Evolutionary conservation across 2,329 filamentous ascomycete genomes (phyloP), one percentile per base, ranked within the genome.

Genomic region (Venturia effusa): DNA sequence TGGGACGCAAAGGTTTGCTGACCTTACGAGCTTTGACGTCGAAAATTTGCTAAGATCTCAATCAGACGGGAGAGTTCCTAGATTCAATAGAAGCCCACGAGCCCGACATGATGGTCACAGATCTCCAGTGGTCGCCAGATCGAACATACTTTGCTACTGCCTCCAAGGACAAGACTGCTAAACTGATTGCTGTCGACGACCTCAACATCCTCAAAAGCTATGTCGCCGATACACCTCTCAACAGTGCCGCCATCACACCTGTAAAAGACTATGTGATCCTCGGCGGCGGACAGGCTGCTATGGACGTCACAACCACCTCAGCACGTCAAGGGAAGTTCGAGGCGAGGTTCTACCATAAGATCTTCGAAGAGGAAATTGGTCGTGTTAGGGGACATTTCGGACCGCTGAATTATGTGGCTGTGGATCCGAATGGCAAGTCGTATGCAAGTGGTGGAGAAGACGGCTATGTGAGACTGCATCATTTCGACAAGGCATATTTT

Each of bases 251-350:
- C 72, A 94, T 99, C 70, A 96, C 92, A 17, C 86, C 90, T 64
- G 94, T 95, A 79, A 97, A 97, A 81, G 92, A 97, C 75, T 99
- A 90, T 74, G 93, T 99, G 69, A 95, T 99, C 73, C 88, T 99
- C 55, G 94, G 94, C 71, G 94, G 94, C 85, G 94, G 94, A 71
- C 94, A 99, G 80, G 94, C 92, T 68, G 94, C 94, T 74, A 97
- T 97, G 91, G 93, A 97, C 74, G 94, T 99, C 78, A 99, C 94
- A 65, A 95, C 90, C 63, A 97, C 94, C 61, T 88, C 88, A 40
- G 88, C 92, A 61, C 86, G 94, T 69, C 94, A 99, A 83, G 94
- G 94, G 80, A 97, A 97, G 81, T 99, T 99, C 82, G 94, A 99
- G 79, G 94, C 94, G 55, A 88, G 94, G 69, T 99, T 99, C 84